Percentiles rank a stretch among this genome's conserved stretches.
phyloP scores from a whole-genome alignment of 768 basidiomycete genomes.

The Russula lepida region DNA sequence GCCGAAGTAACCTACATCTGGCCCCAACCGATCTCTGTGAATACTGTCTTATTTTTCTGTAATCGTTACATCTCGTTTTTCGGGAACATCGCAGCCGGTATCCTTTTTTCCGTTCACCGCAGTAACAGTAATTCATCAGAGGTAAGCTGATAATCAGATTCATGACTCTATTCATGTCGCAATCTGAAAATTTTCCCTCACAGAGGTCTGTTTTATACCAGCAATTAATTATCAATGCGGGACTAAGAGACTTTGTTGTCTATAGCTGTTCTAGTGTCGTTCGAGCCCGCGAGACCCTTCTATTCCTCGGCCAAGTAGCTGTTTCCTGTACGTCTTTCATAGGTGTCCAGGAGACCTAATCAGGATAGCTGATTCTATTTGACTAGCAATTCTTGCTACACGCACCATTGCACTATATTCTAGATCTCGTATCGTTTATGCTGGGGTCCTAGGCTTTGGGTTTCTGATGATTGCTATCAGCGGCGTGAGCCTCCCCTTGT shows the following conservation, averaged over 20 bases:
- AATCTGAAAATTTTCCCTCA: neutral
- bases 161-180: neutral
- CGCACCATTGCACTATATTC: conserved; percentile 46
- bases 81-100: conserved; percentile 25
- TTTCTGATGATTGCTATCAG: conserved; percentile 27
- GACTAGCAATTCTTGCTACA: conserved; percentile 36
- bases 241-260: neutral
- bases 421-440: conserved; percentile 32
- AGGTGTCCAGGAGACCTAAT: neutral
- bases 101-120: conserved; percentile 21
- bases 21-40: conserved; percentile 32
- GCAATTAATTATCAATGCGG: neutral
- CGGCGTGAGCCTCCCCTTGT: conserved; percentile 29
- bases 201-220: conserved; percentile 18
- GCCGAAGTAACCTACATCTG: conserved; percentile 39
- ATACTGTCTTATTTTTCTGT: conserved; percentile 39
- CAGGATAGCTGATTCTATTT: neutral
- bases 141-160: conserved; percentile 7
- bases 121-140: neutral
- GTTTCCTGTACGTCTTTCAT: conserved; percentile 35
- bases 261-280: conserved; percentile 35
- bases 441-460: conserved; percentile 30
- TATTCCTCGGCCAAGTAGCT: conserved; percentile 38
- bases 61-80: conserved; percentile 43
- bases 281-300: conserved; percentile 34